Conservation (phyloP, 768 basidiomycete genomes). For the Lactarius quietus region DNA sequence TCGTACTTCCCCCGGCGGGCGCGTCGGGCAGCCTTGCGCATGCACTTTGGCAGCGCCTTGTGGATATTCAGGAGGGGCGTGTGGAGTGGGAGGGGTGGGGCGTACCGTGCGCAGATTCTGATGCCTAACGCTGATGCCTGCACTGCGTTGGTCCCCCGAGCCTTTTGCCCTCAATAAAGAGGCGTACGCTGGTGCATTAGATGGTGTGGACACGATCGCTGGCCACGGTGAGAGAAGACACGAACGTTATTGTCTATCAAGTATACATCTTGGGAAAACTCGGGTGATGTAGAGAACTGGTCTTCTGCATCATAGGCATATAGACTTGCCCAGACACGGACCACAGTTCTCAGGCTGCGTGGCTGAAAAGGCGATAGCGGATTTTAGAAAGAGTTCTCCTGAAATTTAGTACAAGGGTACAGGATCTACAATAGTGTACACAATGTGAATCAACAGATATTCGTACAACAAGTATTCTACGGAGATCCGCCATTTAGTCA, state of each 20-base stretch:
- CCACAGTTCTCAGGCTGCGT: no score
- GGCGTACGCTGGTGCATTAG: background rate
- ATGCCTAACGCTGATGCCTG: background rate
- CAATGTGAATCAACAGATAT: no score
- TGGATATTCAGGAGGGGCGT: slow-evolving; percentile 72
- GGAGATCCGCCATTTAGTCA: no score
- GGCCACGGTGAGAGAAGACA: background rate
- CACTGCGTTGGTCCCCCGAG: background rate
- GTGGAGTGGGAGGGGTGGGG: slow-evolving; percentile 63
- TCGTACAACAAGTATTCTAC: no score
- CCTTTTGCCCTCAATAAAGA: background rate
- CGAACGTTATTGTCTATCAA: background rate
- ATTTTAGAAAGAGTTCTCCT: no score
- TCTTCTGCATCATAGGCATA: no score
- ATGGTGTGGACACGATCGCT: background rate
- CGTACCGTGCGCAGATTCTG: slow-evolving; percentile 36
- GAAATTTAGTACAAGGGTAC: no score
- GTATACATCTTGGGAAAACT: background rate
- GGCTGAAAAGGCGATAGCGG: no score
- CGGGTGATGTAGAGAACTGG: no score
- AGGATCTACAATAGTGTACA: no score
- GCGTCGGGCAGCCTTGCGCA: slow-evolving; percentile 52
- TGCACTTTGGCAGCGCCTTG: slow-evolving; percentile 66
- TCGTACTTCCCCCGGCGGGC: slow-evolving; percentile 50
- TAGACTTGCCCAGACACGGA: no score